Conservation (phyloP, 208 protist genomes). For the Trypanosoma avium region DNA sequence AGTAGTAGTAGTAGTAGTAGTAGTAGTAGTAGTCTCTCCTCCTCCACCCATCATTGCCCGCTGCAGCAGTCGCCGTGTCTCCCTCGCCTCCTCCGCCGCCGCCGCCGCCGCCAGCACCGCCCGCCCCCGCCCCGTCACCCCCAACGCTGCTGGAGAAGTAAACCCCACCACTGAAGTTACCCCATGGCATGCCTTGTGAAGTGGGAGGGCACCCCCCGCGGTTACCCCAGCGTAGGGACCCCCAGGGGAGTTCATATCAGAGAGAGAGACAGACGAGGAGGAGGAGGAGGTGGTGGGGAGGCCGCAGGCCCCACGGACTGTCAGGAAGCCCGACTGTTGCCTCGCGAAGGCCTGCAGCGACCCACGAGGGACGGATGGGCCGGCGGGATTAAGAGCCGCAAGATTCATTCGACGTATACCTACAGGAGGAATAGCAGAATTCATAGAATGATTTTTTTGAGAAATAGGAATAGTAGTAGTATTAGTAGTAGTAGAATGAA, state of each 20-base stretch:
- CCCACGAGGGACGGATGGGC: background rate
- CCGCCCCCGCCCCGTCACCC: conserved; percentile 52
- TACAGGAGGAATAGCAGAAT: background rate
- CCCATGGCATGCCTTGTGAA: conserved; percentile 22
- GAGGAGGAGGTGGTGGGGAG: conserved; percentile 36
- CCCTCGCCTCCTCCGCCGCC: conserved; percentile 33
- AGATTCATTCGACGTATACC: conserved; percentile 3
- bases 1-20: no score
- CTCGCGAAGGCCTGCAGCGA: conserved; percentile 2
- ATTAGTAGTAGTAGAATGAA: background rate
- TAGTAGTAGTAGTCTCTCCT: no score
- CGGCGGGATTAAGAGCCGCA: background rate
- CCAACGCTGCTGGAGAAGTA: conserved; percentile 31
- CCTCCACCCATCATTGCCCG: conserved; percentile 13
- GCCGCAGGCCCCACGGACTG: conserved; percentile 53
- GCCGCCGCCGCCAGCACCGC: conserved; percentile 53
- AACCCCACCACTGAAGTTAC: conserved; percentile 8
- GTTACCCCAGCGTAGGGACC: conserved; percentile 59
- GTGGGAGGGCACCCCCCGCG: conserved; percentile 34
- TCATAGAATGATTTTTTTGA: no score
- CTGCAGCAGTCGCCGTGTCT: conserved; percentile 39
- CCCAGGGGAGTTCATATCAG: conserved; percentile 14
- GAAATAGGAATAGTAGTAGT: background rate
- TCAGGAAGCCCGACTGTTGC: conserved; percentile 37
- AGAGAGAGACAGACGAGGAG: conserved; percentile 20